Conservation (phyloP, 306 rosid species). For the Dryas drummondii region DNA sequence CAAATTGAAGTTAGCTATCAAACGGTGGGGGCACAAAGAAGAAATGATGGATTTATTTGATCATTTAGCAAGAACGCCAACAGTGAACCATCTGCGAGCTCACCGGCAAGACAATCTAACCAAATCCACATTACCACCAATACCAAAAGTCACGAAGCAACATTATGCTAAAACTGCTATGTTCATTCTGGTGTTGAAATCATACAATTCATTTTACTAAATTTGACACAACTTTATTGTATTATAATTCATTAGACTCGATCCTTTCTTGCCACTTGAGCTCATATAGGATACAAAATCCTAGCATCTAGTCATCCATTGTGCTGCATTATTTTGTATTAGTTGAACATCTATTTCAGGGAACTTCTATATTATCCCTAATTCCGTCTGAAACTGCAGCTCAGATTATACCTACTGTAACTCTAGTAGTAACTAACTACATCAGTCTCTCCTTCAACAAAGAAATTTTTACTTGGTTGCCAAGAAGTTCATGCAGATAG, state of each 20-base stretch:
- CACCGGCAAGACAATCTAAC: background rate
- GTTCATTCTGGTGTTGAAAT: background rate
- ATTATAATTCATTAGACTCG: background rate
- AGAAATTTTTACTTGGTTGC: slow-evolving; percentile 36
- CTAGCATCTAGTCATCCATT: slow-evolving; percentile 1
- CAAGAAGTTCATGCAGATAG: slow-evolving; percentile 86
- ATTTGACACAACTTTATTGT: background rate
- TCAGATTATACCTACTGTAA: background rate
- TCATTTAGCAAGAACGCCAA: too few relatives aligned
- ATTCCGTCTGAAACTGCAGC: background rate
- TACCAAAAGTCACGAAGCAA: background rate
- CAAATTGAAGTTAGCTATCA: background rate
- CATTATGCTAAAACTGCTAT: background rate
- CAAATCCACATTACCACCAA: background rate
- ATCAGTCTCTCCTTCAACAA: background rate
- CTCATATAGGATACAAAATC: slow-evolving; percentile 22
- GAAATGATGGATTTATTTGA: too few relatives aligned
- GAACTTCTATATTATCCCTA: background rate
- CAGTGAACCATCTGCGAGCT: too few relatives aligned
- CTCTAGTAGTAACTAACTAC: background rate
- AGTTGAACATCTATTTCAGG: background rate
- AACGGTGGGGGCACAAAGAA: background rate
- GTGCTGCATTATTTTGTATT: slow-evolving; percentile 14
- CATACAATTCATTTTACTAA: background rate
- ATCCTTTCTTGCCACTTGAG: background rate